Conservation (phyloP, 1,284 basidiomycete genomes). For the Ceratobasidium theobromae region DNA sequence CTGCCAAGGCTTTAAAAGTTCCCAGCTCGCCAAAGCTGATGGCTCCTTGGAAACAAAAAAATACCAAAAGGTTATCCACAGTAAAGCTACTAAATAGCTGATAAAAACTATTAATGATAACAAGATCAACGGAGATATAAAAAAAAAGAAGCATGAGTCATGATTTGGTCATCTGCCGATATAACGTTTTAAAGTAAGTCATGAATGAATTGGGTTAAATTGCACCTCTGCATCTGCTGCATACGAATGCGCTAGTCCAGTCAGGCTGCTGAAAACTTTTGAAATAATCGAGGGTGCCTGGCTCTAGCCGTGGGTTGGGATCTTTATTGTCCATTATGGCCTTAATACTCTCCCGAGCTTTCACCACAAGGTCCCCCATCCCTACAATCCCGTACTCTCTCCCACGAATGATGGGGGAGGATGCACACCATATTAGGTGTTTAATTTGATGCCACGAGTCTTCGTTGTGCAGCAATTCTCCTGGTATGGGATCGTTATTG, state of each 20-base stretch:
- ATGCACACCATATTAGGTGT: background rate
- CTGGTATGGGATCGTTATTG: background rate
- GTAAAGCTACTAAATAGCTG: too few relatives aligned
- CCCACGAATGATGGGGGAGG: background rate
- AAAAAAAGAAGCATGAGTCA: too few relatives aligned
- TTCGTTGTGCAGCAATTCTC: background rate
- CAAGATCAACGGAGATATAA: too few relatives aligned
- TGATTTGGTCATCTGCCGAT: too few relatives aligned
- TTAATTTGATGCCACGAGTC: background rate
- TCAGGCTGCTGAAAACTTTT: background rate
- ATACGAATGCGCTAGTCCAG: background rate
- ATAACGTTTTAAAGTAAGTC: too few relatives aligned
- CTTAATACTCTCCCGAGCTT: background rate
- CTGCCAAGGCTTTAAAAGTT: too few relatives aligned
- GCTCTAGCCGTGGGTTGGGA: background rate
- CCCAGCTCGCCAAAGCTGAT: too few relatives aligned
- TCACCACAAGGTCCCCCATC: background rate
- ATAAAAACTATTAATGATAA: too few relatives aligned
- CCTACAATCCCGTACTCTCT: slow-evolving; percentile 2
- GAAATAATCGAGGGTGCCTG: background rate
- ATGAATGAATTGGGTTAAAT: background rate
- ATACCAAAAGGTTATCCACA: too few relatives aligned
- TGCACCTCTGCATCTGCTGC: background rate
- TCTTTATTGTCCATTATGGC: background rate
- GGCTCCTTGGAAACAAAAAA: too few relatives aligned